Conservation (phyloP, 2,329 filamentous ascomycete species). For the Boeremia lycopersici region DNA sequence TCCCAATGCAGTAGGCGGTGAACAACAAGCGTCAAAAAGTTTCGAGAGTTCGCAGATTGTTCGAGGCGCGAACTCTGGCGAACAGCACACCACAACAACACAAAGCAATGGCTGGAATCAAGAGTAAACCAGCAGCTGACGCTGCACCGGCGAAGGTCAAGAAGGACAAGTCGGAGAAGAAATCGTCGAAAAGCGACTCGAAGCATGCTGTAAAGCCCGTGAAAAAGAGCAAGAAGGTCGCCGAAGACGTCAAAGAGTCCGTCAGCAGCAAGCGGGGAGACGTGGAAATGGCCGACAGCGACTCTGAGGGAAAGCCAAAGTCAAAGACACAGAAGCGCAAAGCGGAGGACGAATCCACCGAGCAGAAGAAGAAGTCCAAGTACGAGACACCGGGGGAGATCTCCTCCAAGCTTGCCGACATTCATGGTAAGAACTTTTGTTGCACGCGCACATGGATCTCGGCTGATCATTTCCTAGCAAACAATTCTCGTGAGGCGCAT, state of each 20-base stretch:
- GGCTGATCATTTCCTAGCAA: slow-evolving; percentile 56
- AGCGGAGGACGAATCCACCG: slow-evolving; percentile 20
- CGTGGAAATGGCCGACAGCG: slow-evolving; percentile 31
- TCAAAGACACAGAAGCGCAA: slow-evolving; percentile 31
- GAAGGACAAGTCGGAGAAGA: slow-evolving; percentile 47
- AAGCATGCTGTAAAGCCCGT: slow-evolving; percentile 33
- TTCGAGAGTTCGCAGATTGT: slow-evolving; percentile 23
- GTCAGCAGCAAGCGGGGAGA: slow-evolving; percentile 45
- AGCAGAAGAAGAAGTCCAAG: slow-evolving; percentile 36
- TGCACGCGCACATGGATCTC: no score
- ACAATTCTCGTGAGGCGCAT: slow-evolving; percentile 82
- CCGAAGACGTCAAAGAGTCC: slow-evolving; percentile 42
- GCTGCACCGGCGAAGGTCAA: slow-evolving; percentile 42
- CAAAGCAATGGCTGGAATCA: slow-evolving; percentile 44
- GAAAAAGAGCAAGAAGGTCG: slow-evolving; percentile 39
- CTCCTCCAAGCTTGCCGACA: slow-evolving; percentile 29
- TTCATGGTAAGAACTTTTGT: slow-evolving; percentile 32
- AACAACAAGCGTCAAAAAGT: slow-evolving; percentile 23
- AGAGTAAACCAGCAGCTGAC: slow-evolving; percentile 36
- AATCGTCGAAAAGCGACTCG: slow-evolving; percentile 33
- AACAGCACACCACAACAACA: slow-evolving; percentile 12
- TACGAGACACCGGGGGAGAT: slow-evolving; percentile 24
- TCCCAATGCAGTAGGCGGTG: slow-evolving; percentile 3
- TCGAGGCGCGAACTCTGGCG: slow-evolving; percentile 5
- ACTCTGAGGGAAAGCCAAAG: slow-evolving; percentile 27